Percentiles rank a stretch among this genome's conserved stretches.
These are phyloP conservation scores for Suillus cothurnatus DNA, from an alignment of 768 basidiomycete genomes.

Conservation along the genomic window DNA sequence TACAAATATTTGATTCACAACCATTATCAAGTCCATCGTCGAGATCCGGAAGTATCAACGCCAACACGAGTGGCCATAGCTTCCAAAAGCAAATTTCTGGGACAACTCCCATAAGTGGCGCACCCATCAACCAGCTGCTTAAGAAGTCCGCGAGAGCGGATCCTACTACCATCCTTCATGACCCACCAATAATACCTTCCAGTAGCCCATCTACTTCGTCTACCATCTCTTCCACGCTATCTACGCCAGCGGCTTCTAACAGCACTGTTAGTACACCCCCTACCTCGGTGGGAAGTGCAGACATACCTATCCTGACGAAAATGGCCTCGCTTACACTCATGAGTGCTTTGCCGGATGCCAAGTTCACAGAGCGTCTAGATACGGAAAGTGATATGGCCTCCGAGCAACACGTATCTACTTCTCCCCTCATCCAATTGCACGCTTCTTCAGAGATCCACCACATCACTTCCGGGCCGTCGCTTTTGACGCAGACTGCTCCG, in stretches of 20 bases:
- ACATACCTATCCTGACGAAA: constrained; percentile 42
- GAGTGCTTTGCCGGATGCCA: constrained; percentile 8
- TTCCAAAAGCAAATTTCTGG: constrained; percentile 23
- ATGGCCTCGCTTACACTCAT: constrained; percentile 28
- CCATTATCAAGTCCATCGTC: constrained; percentile 62
- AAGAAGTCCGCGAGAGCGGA: constrained; percentile 13
- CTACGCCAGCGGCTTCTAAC: constrained; percentile 37
- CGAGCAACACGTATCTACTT: constrained; percentile 16
- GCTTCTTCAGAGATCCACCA: constrained; percentile 20
- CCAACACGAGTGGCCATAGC: constrained; percentile 26
- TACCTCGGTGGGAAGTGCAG: constrained; percentile 43
- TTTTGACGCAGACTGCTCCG: constrained; percentile 69
- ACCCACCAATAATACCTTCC: constrained; percentile 31
- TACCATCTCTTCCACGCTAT: constrained; percentile 54
- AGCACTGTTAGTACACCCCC: constrained; percentile 58
- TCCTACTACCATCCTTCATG: constrained; percentile 5
- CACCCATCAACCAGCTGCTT: constrained; percentile 29
- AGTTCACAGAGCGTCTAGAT: constrained; percentile 4
- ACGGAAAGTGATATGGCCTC: background rate
- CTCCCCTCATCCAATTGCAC: constrained; percentile 30
- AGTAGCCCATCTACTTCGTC: constrained; percentile 36
- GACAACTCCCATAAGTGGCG: constrained; percentile 10
- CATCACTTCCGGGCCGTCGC: constrained; percentile 45
- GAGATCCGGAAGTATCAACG: constrained; percentile 31
- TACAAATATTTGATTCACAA: constrained; percentile 84